These are phyloP conservation scores for Echinosophora koreensis DNA, from an alignment of 306 rosid species.

Conservation along the genomic window DNA sequence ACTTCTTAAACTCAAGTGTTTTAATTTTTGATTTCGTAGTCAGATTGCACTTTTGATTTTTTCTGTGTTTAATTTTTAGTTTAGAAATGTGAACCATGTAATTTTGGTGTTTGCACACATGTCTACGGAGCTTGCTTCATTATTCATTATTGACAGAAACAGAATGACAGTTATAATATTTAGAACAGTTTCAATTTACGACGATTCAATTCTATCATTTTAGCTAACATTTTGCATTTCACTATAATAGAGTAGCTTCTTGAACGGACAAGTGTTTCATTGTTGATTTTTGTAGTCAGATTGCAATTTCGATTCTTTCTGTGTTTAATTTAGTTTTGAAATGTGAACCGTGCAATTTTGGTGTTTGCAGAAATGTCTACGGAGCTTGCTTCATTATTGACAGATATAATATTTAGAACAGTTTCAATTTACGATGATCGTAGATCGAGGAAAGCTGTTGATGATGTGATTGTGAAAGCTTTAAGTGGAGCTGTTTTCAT, in stretches of 20 bases:
- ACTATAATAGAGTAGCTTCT: neutral
- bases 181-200: conserved; percentile 72
- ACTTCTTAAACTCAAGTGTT: neutral
- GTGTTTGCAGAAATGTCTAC: conserved; percentile 68
- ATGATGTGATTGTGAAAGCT: conserved; percentile 70
- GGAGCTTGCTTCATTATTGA: conserved; percentile 65
- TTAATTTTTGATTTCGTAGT: neutral
- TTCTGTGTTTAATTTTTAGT: neutral
- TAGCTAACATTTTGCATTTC: neutral
- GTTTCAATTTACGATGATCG: conserved; percentile 78
- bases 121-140: conserved; percentile 61
- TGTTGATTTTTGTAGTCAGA: neutral
- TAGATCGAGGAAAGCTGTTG: conserved; percentile 86
- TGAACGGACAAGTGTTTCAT: neutral
- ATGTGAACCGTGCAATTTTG: conserved; percentile 21
- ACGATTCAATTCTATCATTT: conserved; percentile 39
- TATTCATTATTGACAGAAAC: conserved; percentile 59
- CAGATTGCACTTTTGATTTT: neutral
- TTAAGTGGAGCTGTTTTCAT: conserved; percentile 70
- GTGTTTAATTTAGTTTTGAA: conserved; percentile 13
- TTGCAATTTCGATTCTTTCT: neutral
- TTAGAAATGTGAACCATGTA: conserved; percentile 8
- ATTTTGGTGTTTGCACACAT: conserved; percentile 65
- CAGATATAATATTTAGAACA: conserved; percentile 75
- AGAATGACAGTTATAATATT: conserved; percentile 48